Conservation (phyloP, 805 yeast genomes). For the Lachancea meyersii region DNA sequence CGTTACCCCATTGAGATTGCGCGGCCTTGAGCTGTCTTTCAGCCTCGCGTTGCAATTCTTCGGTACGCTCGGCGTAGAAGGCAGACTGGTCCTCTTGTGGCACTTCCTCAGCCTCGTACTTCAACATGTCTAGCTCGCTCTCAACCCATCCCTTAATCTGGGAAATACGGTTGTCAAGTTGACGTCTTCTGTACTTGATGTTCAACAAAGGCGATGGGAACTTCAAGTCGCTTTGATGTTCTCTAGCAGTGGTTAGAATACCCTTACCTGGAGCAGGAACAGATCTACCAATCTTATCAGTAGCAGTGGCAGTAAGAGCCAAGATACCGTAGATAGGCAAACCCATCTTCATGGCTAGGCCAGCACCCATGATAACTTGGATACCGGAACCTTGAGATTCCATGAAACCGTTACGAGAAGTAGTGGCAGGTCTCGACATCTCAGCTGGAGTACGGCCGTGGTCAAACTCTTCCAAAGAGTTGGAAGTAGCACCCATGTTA, state of each 20-base stretch:
- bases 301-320: constrained; percentile 92
- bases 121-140: constrained; percentile 62
- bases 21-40: constrained; percentile 80
- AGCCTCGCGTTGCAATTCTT: constrained; percentile 81
- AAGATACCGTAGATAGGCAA: constrained; percentile 96
- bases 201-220: constrained; percentile 76
- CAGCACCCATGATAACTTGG: constrained; percentile 93
- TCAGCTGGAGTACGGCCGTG: constrained; percentile 97
- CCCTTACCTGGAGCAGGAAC: constrained; percentile 99
- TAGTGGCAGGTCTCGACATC: constrained; percentile 98
- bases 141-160: constrained; percentile 86
- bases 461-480: constrained; percentile 77
- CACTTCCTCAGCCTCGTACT: constrained; percentile 59
- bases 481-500: constrained; percentile 97
- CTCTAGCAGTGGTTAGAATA: constrained; percentile 95
- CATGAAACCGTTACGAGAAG: constrained; percentile 96
- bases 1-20: constrained; percentile 90
- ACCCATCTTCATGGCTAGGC: constrained; percentile 94
- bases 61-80: constrained; percentile 76
- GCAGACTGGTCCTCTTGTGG: constrained; percentile 45
- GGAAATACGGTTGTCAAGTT: constrained; percentile 66
- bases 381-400: constrained; percentile 99
- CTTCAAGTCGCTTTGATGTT: constrained; percentile 74
- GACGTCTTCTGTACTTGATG: constrained; percentile 89
- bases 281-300: constrained; percentile 97